phyloP scores from a whole-genome alignment of 805 yeast species.

The Myxozyma neglecta region DNA sequence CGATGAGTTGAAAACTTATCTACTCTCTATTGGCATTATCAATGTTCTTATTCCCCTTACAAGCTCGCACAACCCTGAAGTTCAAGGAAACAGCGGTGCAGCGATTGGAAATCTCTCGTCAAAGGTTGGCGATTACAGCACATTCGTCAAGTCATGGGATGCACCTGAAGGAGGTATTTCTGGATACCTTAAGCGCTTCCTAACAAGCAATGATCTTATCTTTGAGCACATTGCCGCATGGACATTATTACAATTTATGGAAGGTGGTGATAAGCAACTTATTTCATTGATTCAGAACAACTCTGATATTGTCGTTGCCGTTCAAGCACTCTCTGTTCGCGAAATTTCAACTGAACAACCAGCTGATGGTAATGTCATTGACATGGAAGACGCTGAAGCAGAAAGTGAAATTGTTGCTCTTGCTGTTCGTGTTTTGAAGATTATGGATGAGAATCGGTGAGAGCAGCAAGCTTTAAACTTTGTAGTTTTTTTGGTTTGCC shows the following conservation, averaged over 20 bases:
- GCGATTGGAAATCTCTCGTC: constrained; percentile 95
- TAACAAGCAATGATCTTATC: constrained; percentile 82
- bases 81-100: constrained; percentile 97
- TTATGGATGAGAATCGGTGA: constrained; percentile 17
- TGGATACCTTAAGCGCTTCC: constrained; percentile 77
- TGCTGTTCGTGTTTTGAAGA: constrained; percentile 24
- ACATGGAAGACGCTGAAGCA: constrained; percentile 29
- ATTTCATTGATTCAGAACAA: constrained; percentile 38
- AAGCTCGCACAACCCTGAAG: constrained; percentile 82
- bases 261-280: constrained; percentile 71
- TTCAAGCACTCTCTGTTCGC: constrained; percentile 40
- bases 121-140: constrained; percentile 78
- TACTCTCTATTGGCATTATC: constrained; percentile 79
- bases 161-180: constrained; percentile 80
- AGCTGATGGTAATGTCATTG: constrained; percentile 23
- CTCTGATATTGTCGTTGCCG: constrained; percentile 39
- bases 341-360: constrained; percentile 31
- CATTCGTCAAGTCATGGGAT: constrained; percentile 76
- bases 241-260: constrained; percentile 91
- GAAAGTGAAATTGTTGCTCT: constrained; percentile 29
- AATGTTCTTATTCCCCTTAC: constrained; percentile 92
- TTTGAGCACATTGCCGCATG: constrained; percentile 97
- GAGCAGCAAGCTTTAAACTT: not conserved
- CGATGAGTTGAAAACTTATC: constrained; percentile 84
- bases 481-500: too few species aligned